phyloP scores from a whole-genome alignment of 306 rosid genomes.

The Malus domestica region ASM211411v1 NC_041791.1:29833501-29834000 shows the following conservation, averaged over 20 bases:
- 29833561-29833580: no score
- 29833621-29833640: neutral
- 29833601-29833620: neutral
- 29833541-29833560: no score
- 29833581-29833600: no score
- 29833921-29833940: constrained; percentile 55
- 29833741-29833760: constrained; percentile 35
- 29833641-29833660: neutral
- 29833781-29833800: constrained; percentile 37
- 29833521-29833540: no score
- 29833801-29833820: constrained; percentile 29
- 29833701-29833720: neutral
- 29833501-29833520: no score
- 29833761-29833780: constrained; percentile 35
- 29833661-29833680: neutral
- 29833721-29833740: neutral
- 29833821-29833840: constrained; percentile 57
- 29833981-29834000: constrained; percentile 28
- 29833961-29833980: constrained; percentile 30
- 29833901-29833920: constrained; percentile 3
- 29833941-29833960: constrained; percentile 35
- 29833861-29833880: constrained; percentile 1
- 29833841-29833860: constrained; percentile 35
- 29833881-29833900: constrained; percentile 28
- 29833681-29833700: neutral